Percentiles rank a stretch among this genome's conserved stretches.
phyloP scores from a whole-genome alignment of 352 stramenopile genomes.

The Elongisporangium undulatum region DNA sequence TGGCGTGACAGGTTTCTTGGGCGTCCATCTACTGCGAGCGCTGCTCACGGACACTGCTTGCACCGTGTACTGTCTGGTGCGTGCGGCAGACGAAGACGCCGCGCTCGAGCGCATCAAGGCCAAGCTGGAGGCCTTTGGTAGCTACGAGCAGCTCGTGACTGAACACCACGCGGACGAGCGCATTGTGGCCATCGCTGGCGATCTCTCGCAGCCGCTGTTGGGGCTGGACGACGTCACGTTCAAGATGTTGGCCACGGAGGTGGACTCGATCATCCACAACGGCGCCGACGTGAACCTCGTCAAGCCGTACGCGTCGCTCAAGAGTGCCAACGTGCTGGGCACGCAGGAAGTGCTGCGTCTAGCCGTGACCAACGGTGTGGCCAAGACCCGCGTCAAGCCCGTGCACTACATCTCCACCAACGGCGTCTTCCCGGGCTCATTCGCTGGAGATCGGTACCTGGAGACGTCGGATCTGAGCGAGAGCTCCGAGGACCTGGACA shows the following conservation, averaged over 20 bases:
- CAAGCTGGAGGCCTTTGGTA: conserved; percentile 47
- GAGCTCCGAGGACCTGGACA: conserved; percentile 56
- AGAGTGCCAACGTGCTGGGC: conserved; percentile 87
- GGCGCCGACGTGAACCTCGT: conserved; percentile 92
- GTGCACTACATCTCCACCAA: conserved; percentile 92
- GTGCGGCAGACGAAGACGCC: conserved; percentile 39
- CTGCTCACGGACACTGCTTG: conserved; percentile 68
- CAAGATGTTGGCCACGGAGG: conserved; percentile 82
- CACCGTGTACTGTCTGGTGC: conserved; percentile 82
- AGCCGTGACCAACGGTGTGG: conserved; percentile 70
- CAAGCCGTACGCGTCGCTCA: conserved; percentile 85
- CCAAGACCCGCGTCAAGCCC: conserved; percentile 75
- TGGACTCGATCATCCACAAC: conserved; percentile 91
- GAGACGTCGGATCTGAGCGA: conserved; percentile 58
- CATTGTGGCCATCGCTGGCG: conserved; percentile 59
- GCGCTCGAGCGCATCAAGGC: conserved; percentile 52
- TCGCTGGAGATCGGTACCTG: conserved; percentile 20
- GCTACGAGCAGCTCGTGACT: conserved; percentile 36
- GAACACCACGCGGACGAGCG: conserved; percentile 68
- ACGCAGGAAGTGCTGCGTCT: conserved; percentile 89
- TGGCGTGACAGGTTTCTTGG: conserved; percentile 89
- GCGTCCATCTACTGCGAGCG: conserved; percentile 78
- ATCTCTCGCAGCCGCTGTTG: conserved; percentile 79
- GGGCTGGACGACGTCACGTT: conserved; percentile 79
- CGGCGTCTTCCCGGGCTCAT: conserved; percentile 78